Conservation (phyloP, 2,329 filamentous ascomycete species). For the Aplosporella prunicola region DNA sequence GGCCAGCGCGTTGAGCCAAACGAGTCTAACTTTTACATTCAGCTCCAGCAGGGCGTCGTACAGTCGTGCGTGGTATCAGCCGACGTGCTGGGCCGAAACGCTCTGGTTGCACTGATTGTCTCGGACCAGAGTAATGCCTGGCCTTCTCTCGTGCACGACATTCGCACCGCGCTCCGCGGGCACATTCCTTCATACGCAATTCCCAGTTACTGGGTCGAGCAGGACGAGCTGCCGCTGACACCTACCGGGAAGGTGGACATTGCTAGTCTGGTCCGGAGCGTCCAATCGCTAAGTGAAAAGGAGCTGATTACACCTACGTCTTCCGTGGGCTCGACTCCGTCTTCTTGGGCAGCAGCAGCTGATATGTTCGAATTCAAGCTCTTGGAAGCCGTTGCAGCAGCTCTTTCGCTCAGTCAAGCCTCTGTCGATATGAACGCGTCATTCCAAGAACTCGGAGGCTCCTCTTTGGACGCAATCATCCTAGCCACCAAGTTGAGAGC, state of each 20-base stretch:
- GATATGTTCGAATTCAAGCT: background rate
- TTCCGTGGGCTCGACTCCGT: background rate
- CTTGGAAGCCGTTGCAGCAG: background rate
- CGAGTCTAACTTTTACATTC: background rate
- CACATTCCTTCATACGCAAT: conserved; percentile 44
- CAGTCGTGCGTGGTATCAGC: background rate
- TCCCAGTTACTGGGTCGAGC: conserved; percentile 19
- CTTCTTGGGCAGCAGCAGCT: background rate
- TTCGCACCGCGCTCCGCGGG: conserved; percentile 15
- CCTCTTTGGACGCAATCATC: background rate
- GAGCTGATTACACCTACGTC: background rate
- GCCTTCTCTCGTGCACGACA: conserved; percentile 18
- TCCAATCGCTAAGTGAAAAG: background rate
- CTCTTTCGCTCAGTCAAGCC: background rate
- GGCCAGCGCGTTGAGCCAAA: conserved; percentile 10
- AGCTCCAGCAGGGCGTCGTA: background rate
- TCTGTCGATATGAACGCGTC: background rate
- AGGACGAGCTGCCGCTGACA: conserved; percentile 6
- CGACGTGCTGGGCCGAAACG: background rate
- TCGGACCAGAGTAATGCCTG: conserved; percentile 9
- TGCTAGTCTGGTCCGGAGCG: background rate
- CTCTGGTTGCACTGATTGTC: conserved; percentile 40
- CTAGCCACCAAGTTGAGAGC: background rate
- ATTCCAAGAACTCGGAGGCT: background rate
- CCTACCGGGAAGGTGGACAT: conserved; percentile 6